A percentile compares a stretch with the other conserved stretches of the same genome.
Evolutionary conservation across 2,329 filamentous ascomycete species (phyloP).

Genomic region (Botryotinia convoluta): DNA sequence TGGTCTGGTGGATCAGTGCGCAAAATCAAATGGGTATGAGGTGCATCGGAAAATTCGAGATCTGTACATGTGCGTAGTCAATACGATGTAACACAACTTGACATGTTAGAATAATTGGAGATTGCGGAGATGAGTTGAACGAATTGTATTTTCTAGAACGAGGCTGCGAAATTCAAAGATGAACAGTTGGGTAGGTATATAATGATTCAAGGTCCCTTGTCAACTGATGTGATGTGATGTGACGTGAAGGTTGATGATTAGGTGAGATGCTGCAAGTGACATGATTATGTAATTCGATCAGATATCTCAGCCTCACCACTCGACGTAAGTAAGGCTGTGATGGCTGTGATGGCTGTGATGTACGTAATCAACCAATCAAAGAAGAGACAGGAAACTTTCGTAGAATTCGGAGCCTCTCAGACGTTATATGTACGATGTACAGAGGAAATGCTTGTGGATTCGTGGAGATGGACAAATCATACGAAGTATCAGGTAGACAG

Average conservation of each 20-base stretch:
- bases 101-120: background rate
- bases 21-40: background rate
- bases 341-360: background rate
- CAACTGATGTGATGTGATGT: background rate
- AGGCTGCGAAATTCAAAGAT: background rate
- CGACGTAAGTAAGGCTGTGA: background rate
- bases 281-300: background rate
- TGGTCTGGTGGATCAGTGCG: conserved; percentile 20
- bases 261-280: background rate
- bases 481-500: background rate
- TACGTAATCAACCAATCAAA: background rate
- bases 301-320: background rate
- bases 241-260: background rate
- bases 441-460: background rate
- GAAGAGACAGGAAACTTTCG: background rate
- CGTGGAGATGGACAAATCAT: background rate
- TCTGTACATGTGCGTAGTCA: conserved; percentile 8
- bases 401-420: background rate
- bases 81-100: conserved; percentile 8
- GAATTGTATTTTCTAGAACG: background rate
- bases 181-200: background rate
- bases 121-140: background rate
- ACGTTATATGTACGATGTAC: background rate
- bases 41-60: conserved; percentile 10
- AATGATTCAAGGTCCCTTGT: background rate